Percentiles rank a stretch among this genome's conserved stretches.
These are phyloP conservation scores for Solanum dulcamara DNA, from an alignment of 257 asterid genomes.

Conservation along the genomic window DNA sequence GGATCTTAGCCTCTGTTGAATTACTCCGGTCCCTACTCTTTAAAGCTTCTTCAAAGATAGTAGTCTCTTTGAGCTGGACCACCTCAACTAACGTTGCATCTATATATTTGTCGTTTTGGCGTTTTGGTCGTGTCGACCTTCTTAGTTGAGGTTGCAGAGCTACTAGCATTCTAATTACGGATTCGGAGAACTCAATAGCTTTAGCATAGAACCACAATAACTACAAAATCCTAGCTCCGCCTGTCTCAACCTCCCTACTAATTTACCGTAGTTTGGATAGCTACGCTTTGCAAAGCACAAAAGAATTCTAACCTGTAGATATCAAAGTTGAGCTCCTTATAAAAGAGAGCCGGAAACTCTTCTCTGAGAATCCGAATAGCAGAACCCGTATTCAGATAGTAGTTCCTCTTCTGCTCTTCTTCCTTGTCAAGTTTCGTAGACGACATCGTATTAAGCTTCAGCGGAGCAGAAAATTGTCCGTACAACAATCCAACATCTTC, in stretches of 20 bases:
- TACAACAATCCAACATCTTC: conserved; percentile 46
- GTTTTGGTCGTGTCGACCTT: not conserved
- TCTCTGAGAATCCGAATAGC: conserved; percentile 90
- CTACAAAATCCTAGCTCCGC: not conserved
- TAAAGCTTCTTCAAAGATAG: not conserved
- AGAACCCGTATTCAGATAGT: conserved; percentile 67
- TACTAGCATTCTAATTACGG: not conserved
- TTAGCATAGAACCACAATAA: not conserved
- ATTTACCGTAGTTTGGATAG: not conserved
- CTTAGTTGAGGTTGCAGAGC: not conserved
- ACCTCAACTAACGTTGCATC: not conserved
- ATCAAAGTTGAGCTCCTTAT: conserved; percentile 71
- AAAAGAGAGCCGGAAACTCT: conserved; percentile 62
- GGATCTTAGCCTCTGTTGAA: not conserved
- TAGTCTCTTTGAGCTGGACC: not conserved
- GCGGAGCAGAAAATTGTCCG: conserved; percentile 25
- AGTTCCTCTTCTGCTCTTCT: conserved; percentile 69
- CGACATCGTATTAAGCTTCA: conserved; percentile 28
- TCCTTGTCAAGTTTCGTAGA: conserved; percentile 25
- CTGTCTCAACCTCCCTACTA: not conserved
- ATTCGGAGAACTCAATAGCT: not conserved
- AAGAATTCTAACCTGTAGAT: conserved; percentile 53
- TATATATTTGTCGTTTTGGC: not conserved
- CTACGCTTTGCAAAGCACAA: not conserved
- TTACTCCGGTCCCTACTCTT: not conserved